These are phyloP conservation scores for Ophidiomyces ophidiicola DNA, from an alignment of 2,329 filamentous ascomycete genomes.

Conservation along the genomic window DNA sequence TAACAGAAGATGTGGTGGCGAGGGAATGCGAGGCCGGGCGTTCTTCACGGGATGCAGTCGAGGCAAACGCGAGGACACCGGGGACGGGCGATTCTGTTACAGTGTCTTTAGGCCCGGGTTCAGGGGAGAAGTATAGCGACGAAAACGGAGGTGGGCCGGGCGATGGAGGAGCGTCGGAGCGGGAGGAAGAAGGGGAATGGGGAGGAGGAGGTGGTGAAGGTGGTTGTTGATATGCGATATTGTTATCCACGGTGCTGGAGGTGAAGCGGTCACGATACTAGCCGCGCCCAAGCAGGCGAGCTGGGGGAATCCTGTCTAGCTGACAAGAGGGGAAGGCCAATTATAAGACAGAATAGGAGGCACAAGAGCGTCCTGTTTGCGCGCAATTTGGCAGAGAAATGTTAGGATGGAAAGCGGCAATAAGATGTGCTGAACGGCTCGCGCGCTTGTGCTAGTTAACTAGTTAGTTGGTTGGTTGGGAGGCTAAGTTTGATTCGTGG, in stretches of 20 bases:
- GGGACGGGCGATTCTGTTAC: slow-evolving; percentile 39
- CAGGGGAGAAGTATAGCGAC: slow-evolving; percentile 47
- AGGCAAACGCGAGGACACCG: slow-evolving; percentile 39
- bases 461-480: too few species aligned
- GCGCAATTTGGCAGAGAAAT: too few species aligned
- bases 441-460: too few species aligned
- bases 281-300: slow-evolving; percentile 36
- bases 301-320: slow-evolving; percentile 20
- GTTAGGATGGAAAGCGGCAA: background rate
- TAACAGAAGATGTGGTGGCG: slow-evolving; percentile 37
- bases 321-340: slow-evolving; percentile 24
- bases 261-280: slow-evolving; percentile 22
- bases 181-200: slow-evolving; percentile 33
- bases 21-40: slow-evolving; percentile 34
- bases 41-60: slow-evolving; percentile 41
- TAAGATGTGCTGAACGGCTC: too few species aligned
- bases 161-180: slow-evolving; percentile 38
- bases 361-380: background rate
- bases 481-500: too few species aligned
- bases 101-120: slow-evolving; percentile 29
- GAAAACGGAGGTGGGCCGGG: slow-evolving; percentile 51
- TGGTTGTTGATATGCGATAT: slow-evolving; percentile 28
- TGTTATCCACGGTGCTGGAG: slow-evolving; percentile 30
- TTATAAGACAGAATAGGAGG: background rate
- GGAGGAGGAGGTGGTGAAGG: slow-evolving; percentile 29